Base-by-base conservation (phyloP, 108 stramenopile species). In the Nitzschia putrida region DNA sequence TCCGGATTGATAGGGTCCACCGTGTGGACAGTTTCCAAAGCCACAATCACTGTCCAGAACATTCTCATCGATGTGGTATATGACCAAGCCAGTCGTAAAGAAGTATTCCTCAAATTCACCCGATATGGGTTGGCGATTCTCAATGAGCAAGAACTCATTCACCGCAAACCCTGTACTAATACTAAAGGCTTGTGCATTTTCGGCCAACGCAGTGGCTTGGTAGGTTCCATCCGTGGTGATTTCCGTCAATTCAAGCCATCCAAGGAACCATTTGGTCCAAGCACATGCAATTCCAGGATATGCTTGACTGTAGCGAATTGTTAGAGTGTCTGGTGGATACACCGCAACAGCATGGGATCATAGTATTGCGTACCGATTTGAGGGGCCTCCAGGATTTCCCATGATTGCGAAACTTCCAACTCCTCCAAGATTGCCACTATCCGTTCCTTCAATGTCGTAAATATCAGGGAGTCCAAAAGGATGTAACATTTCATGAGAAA, bases 21-120 rank as follows among this genome's bases (percentile, higher is more conserved):
- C 85, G 37, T 68, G 59, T 21, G 66, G 66, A 56, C 23, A 18
- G n/a, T 68, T 54, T 55, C 66, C 66, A 20, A 14, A 26, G 22
- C 18, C 39, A 34, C 53, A 12, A 56, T 7, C 8, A 49, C 43
- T 49, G 14, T 20, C 18, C 38, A 68, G 47, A 3, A 49, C 66
- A n/a, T 77, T 69, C 22, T 87, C 81, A 54, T 90, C 89, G 53
- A 90, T 64, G 43, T 85, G 85, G 59, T 74, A 90, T 45, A 90
- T 84, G 20, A 90, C 41, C 8, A 85, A 84, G 0, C 83, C 87
- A 23, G 47, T 47, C 25, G 72, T 57, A 21, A 61, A 64, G 11
- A 85, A 47, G 13, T 63, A 21, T 18, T 24, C 18, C 38, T 70
- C 54, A 7, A 56, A 53, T 55, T 81, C 84, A 41, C 68, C 80